Base-by-base conservation (phyloP, 805 yeast species). In the Yueomyces sp. region DNA sequence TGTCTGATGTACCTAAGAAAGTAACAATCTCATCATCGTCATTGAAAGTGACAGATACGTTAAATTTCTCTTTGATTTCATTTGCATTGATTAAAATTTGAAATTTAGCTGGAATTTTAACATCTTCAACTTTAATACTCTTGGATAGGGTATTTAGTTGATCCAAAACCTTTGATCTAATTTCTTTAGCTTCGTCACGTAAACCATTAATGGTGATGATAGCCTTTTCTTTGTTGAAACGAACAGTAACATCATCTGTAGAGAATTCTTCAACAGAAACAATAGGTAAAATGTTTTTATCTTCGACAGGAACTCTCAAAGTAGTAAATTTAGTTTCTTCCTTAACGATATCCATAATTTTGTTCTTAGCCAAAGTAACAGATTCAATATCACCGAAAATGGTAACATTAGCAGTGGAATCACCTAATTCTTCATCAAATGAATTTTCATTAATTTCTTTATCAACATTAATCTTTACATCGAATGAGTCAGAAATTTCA, bases 311-410 rank as follows among this genome's bases (percentile, higher is more conserved):
- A 31, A 83, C 47, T 52, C 67, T 75, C 32, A 73, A 59, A 7
- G 73, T 63, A 45, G 79, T 65, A 51, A 64, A 68, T 55, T 79
- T 81, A 44, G 86, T 81, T 54, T 82, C 79, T 55, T 82, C 84
- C 55, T 75, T 72, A 41, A 87, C 94, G 53, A 87, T 82, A 26
- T 74, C 76, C 55, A 76, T 52, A 50, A 90, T 86, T 57, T 71
- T 76, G 34, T 66, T 60, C 56, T 81, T 81, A 31, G 96, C 96
- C 41, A 72, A 70, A 49, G 71, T 73, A 52, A 84, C 83, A 44
- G 95, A 87, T 58, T 84, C 94, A 47, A 75, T 72, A 57, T 87
- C 94, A 65, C 96, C 97, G 47, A 76, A 81, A 44, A 88, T 67
- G 29, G 77, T 65, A 44, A 88, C 80, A 33, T 69, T 67, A 32